Evolutionary conservation across 2,329 filamentous ascomycete genomes (phyloP), one percentile per base, ranked within the genome.

Genomic region (Fusarium sp.): DNA sequence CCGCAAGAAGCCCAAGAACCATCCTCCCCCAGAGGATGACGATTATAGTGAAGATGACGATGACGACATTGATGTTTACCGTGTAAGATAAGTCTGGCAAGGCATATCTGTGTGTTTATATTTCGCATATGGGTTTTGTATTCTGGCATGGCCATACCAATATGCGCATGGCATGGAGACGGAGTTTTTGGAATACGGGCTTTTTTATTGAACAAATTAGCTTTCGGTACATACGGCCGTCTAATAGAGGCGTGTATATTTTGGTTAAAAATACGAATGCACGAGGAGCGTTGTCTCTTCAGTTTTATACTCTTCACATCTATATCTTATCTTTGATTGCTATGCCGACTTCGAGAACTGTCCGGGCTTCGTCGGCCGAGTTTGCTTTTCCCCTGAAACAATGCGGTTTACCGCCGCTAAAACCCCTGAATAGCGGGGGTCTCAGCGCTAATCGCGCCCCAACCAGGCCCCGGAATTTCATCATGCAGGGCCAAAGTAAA

Each of bases 1-100:
- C 61, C 77, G 77, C 62, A 80, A 77, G 70, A 81, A 80, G 68
- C 56, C 72, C 0, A 65, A 67, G 56, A 71, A 68, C 61, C 48
- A 49, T 32, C 68, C 62, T 43, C 59, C 58, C 4, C 48, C 43
- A 5, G 71, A 73, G 20, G 68, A 73, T 21, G 67, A 74, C 7
- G 73, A 73, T 52, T 73, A 65, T 30, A 69, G 73, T 24, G 73
- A 77, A n/a, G 68, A 74, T 14, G 69, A 67, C 15, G 65, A 73
- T 32, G 68, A 71, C 38, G 64, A 71, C 20, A 55, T 69, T 26
- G 65, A 69, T 38, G 67, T 62, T 59, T 69, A 70, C 38, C 64
- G 56, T 30, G 64, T 60, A 45, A 54, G 64, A 65, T 70, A 56
- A 38, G 59, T 62, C 48, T 50, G 34, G 23, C 12, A 23, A 36